These are phyloP conservation scores for Metschnikowia shivogae DNA, from an alignment of 805 yeast genomes.

Conservation along the genomic window DNA sequence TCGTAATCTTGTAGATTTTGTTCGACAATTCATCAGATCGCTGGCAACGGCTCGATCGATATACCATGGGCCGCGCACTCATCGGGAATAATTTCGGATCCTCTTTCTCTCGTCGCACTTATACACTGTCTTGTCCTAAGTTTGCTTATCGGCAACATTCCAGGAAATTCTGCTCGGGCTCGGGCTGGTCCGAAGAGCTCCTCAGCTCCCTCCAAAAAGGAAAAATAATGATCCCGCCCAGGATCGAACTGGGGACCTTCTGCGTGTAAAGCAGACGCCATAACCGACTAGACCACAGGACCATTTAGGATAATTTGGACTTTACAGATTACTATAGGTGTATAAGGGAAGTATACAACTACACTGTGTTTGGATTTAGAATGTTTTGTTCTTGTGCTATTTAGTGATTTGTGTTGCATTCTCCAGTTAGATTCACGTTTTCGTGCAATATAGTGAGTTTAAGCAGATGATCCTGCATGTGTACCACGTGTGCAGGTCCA, in stretches of 20 bases:
- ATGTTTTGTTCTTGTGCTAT: no score
- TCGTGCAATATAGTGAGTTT: no score
- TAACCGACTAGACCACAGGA: slow-evolving; percentile 99
- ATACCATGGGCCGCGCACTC: slow-evolving; percentile 7
- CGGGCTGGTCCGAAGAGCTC: slow-evolving; percentile 58
- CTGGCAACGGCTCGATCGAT: slow-evolving; percentile 15
- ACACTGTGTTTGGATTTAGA: no score
- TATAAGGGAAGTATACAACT: no score
- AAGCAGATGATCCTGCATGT: no score
- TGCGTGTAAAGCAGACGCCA: slow-evolving; percentile 99
- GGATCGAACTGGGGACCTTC: slow-evolving; percentile 99
- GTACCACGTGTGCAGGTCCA: no score
- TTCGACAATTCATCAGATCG: slow-evolving; percentile 16
- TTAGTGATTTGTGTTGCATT: no score
- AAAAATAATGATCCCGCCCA: slow-evolving; percentile 83
- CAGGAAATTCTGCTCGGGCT: slow-evolving; percentile 90
- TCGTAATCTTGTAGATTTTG: slow-evolving; percentile 13
- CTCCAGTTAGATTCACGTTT: no score
- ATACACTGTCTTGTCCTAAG: background rate
- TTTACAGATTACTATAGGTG: background rate
- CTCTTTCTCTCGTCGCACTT: background rate
- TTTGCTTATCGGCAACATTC: background rate
- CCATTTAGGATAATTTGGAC: slow-evolving; percentile 35
- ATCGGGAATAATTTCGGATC: background rate
- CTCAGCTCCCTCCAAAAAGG: background rate